These are phyloP conservation scores for Nymphaea colorata DNA, from an alignment of 164 flowering plant species.

Conservation along the genomic window DNA sequence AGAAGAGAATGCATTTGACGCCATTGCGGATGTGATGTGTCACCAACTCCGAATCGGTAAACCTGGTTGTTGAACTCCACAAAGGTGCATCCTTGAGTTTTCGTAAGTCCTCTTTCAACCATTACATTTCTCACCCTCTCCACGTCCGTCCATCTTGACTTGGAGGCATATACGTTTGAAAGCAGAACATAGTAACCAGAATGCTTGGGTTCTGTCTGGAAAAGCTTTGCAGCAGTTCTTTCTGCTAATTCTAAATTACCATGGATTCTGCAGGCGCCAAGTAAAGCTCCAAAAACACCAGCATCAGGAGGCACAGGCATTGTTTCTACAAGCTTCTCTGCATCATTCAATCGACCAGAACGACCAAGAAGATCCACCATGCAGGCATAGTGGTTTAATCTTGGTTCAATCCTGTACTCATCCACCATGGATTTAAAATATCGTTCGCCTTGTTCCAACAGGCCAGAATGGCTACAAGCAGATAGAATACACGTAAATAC, in stretches of 20 bases:
- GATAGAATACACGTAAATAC: slow-evolving; percentile 9
- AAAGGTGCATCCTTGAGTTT: slow-evolving; percentile 10
- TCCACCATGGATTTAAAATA: slow-evolving; percentile 8
- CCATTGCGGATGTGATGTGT: slow-evolving; percentile 11
- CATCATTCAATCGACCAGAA: slow-evolving; percentile 6
- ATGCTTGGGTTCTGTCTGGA: slow-evolving; percentile 7
- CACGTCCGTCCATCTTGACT: slow-evolving; percentile 12
- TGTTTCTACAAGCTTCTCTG: slow-evolving; percentile 8
- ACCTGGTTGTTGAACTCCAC: slow-evolving; percentile 7
- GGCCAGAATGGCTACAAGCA: slow-evolving; percentile 13
- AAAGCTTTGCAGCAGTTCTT: slow-evolving; percentile 8
- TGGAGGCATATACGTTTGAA: slow-evolving; percentile 12
- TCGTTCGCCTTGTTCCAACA: slow-evolving; percentile 8
- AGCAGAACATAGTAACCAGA: slow-evolving; percentile 14
- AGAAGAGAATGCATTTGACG: slow-evolving; percentile 8
- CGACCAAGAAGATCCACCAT: slow-evolving; percentile 15
- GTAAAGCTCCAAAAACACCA: slow-evolving; percentile 11
- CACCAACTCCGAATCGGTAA: slow-evolving; percentile 11
- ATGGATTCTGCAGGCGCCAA: slow-evolving; percentile 10
- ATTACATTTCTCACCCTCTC: slow-evolving; percentile 10
- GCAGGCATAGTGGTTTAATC: slow-evolving; percentile 11
- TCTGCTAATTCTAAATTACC: slow-evolving; percentile 6
- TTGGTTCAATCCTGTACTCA: slow-evolving; percentile 7
- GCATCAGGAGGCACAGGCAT: slow-evolving; percentile 10
- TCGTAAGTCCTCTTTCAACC: slow-evolving; percentile 7